Evolutionary conservation across 2,329 filamentous ascomycete genomes (phyloP).

Genomic region (Mycocentrospora acerina): DNA sequence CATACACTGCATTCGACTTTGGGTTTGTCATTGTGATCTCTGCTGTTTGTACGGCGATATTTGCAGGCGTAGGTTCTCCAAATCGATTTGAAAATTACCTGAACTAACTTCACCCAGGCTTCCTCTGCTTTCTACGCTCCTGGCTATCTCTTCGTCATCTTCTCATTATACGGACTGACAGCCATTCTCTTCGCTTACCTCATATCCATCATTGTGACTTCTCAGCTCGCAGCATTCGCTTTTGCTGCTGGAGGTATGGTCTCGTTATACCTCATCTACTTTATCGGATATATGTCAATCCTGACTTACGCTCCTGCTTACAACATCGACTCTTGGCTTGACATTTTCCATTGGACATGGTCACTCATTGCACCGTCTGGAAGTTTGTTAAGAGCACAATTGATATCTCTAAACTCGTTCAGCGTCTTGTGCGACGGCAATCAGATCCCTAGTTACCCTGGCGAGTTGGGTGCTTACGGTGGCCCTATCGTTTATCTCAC

Average conservation of each 20-base stretch:
- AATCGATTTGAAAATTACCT: not conserved
- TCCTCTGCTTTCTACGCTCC: constrained; percentile 73
- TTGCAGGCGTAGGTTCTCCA: constrained; percentile 53
- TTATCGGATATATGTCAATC: constrained; percentile 55
- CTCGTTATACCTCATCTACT: constrained; percentile 50
- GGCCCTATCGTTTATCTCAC: constrained; percentile 83
- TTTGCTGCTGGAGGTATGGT: constrained; percentile 78
- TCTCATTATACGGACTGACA: constrained; percentile 78
- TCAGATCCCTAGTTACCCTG: constrained; percentile 66
- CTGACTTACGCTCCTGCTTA: constrained; percentile 73
- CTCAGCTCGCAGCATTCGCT: constrained; percentile 81
- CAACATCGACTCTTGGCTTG: constrained; percentile 66
- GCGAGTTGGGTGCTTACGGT: constrained; percentile 72
- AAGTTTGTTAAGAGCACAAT: constrained; percentile 71
- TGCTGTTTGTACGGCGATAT: constrained; percentile 68
- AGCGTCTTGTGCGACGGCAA: constrained; percentile 70
- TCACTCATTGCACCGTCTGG: constrained; percentile 74
- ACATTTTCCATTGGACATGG: constrained; percentile 73
- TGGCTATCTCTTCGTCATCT: constrained; percentile 78
- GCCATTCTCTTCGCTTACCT: constrained; percentile 77
- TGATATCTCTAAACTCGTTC: constrained; percentile 81
- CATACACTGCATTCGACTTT: constrained; percentile 81
- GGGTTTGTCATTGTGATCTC: constrained; percentile 68
- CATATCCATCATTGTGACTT: constrained; percentile 75
- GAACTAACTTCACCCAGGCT: constrained; percentile 32